A percentile compares a stretch with the other conserved stretches of the same genome.
Evolutionary conservation across 2,329 filamentous ascomycete species (phyloP).

Genomic region (Mycogone perniciosa): DNA sequence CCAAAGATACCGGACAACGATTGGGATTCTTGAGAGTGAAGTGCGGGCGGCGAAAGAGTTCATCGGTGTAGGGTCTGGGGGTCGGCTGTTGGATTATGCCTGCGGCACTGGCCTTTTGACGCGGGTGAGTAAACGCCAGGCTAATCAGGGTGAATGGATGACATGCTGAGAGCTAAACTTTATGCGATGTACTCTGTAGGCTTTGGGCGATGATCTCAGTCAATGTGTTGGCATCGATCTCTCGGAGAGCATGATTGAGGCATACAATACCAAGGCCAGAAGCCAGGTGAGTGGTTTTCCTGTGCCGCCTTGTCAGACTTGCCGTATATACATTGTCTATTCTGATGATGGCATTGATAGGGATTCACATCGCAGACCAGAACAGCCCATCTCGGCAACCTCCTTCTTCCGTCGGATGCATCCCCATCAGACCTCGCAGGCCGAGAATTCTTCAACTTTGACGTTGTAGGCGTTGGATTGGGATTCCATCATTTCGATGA

Average conservation of each 20-base stretch:
- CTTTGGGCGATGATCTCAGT: constrained; percentile 29
- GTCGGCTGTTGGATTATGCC: constrained; percentile 67
- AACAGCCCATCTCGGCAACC: constrained; percentile 51
- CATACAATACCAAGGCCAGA: constrained; percentile 56
- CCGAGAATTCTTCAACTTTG: constrained; percentile 61
- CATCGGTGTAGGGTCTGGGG: constrained; percentile 45
- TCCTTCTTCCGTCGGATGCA: constrained; percentile 40
- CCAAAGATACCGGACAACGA: constrained; percentile 45
- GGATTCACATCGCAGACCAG: constrained; percentile 48
- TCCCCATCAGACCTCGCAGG: constrained; percentile 51
- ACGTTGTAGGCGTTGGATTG: constrained; percentile 56
- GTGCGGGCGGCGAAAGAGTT: constrained; percentile 50
- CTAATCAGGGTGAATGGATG: neutral
- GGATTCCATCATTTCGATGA: constrained; percentile 65
- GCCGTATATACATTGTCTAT: neutral
- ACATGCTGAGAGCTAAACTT: neutral
- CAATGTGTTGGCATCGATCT: constrained; percentile 64
- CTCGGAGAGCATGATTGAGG: constrained; percentile 61
- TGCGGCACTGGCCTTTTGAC: constrained; percentile 66
- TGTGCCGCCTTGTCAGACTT: neutral
- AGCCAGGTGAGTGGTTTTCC: constrained; percentile 38
- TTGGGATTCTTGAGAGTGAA: constrained; percentile 47
- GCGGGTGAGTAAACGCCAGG: constrained; percentile 38
- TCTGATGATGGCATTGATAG: constrained; percentile 21
- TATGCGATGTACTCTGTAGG: constrained; percentile 11